phyloP scores from a whole-genome alignment of 2,329 filamentous ascomycete species.

The Cytospora chrysosperma region DNA sequence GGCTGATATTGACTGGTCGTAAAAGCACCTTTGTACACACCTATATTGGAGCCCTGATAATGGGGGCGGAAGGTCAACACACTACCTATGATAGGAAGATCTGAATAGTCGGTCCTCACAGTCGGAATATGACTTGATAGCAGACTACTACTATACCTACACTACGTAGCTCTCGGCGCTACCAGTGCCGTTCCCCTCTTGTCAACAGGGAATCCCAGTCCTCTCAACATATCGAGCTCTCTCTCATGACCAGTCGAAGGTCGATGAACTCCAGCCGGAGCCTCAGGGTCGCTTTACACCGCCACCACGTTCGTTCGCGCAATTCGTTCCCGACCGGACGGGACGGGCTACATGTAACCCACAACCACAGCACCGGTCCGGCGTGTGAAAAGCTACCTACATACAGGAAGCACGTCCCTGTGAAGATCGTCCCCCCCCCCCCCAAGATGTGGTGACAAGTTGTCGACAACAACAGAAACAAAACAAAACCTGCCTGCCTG shows the following conservation, averaged over 20 bases:
- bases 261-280: not conserved
- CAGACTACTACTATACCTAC: too few relatives aligned
- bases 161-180: not conserved
- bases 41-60: too few relatives aligned
- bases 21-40: too few relatives aligned
- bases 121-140: not conserved
- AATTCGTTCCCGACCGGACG: not conserved
- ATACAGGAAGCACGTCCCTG: not conserved
- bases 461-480: not conserved
- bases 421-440: not conserved
- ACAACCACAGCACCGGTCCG: not conserved
- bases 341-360: not conserved
- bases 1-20: too few relatives aligned
- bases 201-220: not conserved
- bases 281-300: not conserved
- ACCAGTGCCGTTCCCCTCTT: not conserved
- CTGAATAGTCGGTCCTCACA: too few relatives aligned
- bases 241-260: not conserved
- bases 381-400: not conserved
- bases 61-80: too few relatives aligned
- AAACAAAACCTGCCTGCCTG: too few relatives aligned
- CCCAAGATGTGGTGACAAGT: not conserved
- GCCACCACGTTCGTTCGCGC: not conserved
- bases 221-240: not conserved
- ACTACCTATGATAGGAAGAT: too few relatives aligned